These are phyloP conservation scores for Kregervanrija fluxuum DNA, from an alignment of 805 yeast species.

Conservation along the genomic window DNA sequence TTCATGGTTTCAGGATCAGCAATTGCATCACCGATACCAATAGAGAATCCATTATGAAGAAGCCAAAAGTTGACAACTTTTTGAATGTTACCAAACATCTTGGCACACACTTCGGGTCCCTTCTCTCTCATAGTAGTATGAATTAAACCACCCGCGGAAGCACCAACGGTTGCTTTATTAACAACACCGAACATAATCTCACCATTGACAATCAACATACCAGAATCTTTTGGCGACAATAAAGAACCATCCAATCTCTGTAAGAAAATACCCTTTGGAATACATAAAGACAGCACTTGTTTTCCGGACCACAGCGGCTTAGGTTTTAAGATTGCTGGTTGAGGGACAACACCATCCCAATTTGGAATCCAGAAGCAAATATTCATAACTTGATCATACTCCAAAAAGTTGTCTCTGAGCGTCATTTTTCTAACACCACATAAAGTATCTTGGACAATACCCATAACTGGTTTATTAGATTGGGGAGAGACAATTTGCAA, in stretches of 20 bases:
- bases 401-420: slow-evolving; percentile 79
- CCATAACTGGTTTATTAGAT: slow-evolving; percentile 99
- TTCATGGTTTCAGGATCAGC: slow-evolving; percentile 97
- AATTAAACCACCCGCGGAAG: slow-evolving; percentile 95
- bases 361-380: slow-evolving; percentile 96
- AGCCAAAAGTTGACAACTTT: slow-evolving; percentile 96
- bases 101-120: slow-evolving; percentile 87
- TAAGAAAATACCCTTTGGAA: slow-evolving; percentile 92
- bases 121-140: slow-evolving; percentile 97
- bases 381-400: slow-evolving; percentile 91
- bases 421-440: slow-evolving; percentile 98
- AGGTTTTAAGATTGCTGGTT: slow-evolving; percentile 90
- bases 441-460: slow-evolving; percentile 97
- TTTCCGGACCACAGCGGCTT: slow-evolving; percentile 98
- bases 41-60: slow-evolving; percentile 93
- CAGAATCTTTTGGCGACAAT: slow-evolving; percentile 83
- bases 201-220: slow-evolving; percentile 94
- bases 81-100: slow-evolving; percentile 85
- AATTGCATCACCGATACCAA: slow-evolving; percentile 99
- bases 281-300: slow-evolving; percentile 84
- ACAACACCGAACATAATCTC: slow-evolving; percentile 97
- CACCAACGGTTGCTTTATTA: slow-evolving; percentile 96
- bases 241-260: slow-evolving; percentile 90
- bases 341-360: slow-evolving; percentile 98
- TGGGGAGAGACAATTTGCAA: slow-evolving; percentile 97